Base-by-base conservation (phyloP, 805 yeast genomes). In the Lachancea sp. region DNA sequence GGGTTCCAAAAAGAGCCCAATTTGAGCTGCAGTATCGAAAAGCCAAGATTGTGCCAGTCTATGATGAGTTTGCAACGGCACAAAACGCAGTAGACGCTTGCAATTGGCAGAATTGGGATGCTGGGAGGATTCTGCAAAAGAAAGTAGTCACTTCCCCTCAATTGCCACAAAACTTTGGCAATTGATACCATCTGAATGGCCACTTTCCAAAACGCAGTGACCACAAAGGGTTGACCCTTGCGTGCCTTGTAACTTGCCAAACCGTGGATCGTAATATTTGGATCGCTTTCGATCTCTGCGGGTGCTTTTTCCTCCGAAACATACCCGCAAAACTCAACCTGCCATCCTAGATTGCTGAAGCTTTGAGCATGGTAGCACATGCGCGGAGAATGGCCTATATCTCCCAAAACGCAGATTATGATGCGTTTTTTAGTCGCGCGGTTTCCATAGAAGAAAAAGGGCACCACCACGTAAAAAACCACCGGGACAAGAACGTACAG, bases 21-120 rank as follows among this genome's bases (percentile, higher is more conserved):
- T 53, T 79, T 79, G 57, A 91, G 60, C 43, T 83, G 81, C 46
- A 93, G 65, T 22, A 93, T 86, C 1, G 95, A 77, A 63, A 78
- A 91, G 34, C 95, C 95, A 54, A 93, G 71, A 63, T 93, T 93
- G 65, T 93, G 99, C 99, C 99, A 93, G 65, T 93, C 99, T 40
- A 93, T 77, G 17, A 93, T 73, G 19, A 91, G 64, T 56, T 75
- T 73, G 3, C 90, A 71, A 2, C 79, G 72, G 11, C 77, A 74
- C 36, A 78, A 60, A 48, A 70, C 64, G 46, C 77, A 74, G 58
- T 76, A 79, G 1, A 81, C 18, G 1, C 83, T 74, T 0, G 79
- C 72, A 2, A 90, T 68, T 0, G 85, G 75, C 13, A 93, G 65
- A 2, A 88, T 70, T 0, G 99, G 99, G 39, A 93, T 72, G 3